These are phyloP conservation scores for Scleroderma citrinum DNA, from an alignment of 768 basidiomycete genomes.

Conservation along the genomic window DNA sequence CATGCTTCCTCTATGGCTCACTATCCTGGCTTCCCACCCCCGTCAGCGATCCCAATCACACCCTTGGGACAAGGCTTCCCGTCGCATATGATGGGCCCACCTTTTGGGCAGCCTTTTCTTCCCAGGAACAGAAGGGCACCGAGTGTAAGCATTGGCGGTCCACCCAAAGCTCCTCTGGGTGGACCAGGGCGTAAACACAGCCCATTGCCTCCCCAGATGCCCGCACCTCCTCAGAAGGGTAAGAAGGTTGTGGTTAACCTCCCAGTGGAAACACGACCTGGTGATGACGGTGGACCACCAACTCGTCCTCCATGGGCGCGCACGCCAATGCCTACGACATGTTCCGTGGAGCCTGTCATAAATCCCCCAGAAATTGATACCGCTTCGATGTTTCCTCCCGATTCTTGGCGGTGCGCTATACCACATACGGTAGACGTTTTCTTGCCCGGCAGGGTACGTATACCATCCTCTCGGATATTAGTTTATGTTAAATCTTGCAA, in stretches of 20 bases:
- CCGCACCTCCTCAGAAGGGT: conserved; percentile 36
- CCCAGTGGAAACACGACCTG: conserved; percentile 56
- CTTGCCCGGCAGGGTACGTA: conserved; percentile 68
- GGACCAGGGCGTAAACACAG: conserved; percentile 74
- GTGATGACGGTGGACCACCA: conserved; percentile 33
- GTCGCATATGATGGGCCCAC: conserved; percentile 42
- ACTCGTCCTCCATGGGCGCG: conserved; percentile 56
- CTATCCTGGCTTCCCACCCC: conserved; percentile 58
- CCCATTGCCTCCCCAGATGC: conserved; percentile 43
- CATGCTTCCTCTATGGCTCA: conserved; percentile 60
- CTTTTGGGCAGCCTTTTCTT: conserved; percentile 45
- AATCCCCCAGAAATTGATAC: conserved; percentile 35
- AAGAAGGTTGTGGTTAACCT: conserved; percentile 73
- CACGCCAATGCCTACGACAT: conserved; percentile 40
- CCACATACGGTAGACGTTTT: conserved; percentile 74
- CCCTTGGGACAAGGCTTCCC: conserved; percentile 55
- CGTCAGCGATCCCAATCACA: conserved; percentile 50
- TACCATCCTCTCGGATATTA: conserved; percentile 5
- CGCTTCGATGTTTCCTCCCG: conserved; percentile 58
- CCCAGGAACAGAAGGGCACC: conserved; percentile 60
- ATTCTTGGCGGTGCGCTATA: conserved; percentile 49
- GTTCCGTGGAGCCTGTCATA: conserved; percentile 22
- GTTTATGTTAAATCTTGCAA: conserved; percentile 4
- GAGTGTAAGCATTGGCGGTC: conserved; percentile 71
- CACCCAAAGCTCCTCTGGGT: conserved; percentile 81